Base-by-base conservation (phyloP, 768 basidiomycete genomes). In the Saitozyma podzolica region DNA sequence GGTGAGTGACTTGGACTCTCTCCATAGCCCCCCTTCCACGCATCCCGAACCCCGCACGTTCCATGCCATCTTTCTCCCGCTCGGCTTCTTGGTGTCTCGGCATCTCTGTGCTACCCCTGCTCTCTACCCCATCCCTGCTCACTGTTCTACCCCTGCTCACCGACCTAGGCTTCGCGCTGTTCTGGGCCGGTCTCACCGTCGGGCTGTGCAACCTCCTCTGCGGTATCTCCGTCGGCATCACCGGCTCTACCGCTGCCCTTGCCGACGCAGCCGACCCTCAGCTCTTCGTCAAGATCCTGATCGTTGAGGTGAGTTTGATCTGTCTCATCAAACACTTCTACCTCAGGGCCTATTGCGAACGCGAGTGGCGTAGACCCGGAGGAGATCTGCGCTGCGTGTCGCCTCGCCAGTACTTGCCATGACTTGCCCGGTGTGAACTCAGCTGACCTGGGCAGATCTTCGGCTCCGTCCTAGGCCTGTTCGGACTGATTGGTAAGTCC, bases 121-220 rank as follows among this genome's bases (percentile, higher is more conserved):
- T 62, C 20, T 13, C n/a, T 20, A 17, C 29, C 58, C 13, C 19
- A 11, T n/a, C n/a, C n/a, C n/a, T n/a, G n/a, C n/a, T n/a, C n/a
- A n/a, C n/a, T 29, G 29, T 29, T 5, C 29, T 29, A 5, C 29
- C 5, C 29, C 2, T 49, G 45, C 53, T 62, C 20, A 57, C 54
- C 19, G 20, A 42, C 43, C 8, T 67, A 91, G 91, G 92, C 6
- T 97, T 86, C 72, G 89, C 95, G 3, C 84, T 98, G 55, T 98
- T 99, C 84, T 98, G 94, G 89, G 94, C 93, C 20, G 96, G 96
- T 40, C 82, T 97, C 41, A 93, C 92, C 2, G 94, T 95, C 39
- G 96, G 96, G 14, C 76, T 87, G 5, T 98, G 95, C 81, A 98
- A 98, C 80, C 85, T 98, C 29, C 84, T 99, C 19, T 98, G 96